Percentiles rank a stretch among this genome's conserved stretches.
Conservation (phyloP, 179 eudicot species). For the Beta corolliflora region DNA sequence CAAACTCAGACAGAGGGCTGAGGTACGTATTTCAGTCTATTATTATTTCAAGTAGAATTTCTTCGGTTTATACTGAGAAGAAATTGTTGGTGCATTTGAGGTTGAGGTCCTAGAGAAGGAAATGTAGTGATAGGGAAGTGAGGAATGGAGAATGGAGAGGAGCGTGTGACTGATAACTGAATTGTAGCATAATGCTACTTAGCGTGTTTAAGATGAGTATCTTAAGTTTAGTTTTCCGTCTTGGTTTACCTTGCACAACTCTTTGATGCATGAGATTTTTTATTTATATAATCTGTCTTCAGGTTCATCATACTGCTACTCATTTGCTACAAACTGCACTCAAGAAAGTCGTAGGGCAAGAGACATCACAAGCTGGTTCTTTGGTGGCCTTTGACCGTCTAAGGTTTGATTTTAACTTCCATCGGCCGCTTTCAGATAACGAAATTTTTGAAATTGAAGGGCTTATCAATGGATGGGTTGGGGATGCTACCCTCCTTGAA, state of each 20-base stretch:
- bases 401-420: conserved; percentile 93
- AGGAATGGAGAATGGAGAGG: neutral
- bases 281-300: neutral
- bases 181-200: neutral
- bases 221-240: neutral
- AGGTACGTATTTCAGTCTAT: conserved; percentile 47
- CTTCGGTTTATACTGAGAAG: neutral
- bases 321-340: conserved; percentile 97
- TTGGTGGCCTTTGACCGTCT: conserved; percentile 95
- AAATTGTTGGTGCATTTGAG: neutral
- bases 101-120: neutral
- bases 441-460: conserved; percentile 75
- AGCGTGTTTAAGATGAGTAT: neutral
- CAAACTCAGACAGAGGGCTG: conserved; percentile 81
- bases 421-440: conserved; percentile 64
- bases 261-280: neutral
- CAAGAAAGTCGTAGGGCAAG: conserved; percentile 80
- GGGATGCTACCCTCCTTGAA: conserved; percentile 69
- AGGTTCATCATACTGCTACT: conserved; percentile 98
- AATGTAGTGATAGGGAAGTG: conserved; percentile 2
- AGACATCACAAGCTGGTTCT: conserved; percentile 96
- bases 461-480: conserved; percentile 81
- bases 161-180: neutral
- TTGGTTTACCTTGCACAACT: neutral
- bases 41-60: conserved; percentile 6